phyloP scores from a whole-genome alignment of 2,329 filamentous ascomycete species.

The Neofusicoccum laricinum region DNA sequence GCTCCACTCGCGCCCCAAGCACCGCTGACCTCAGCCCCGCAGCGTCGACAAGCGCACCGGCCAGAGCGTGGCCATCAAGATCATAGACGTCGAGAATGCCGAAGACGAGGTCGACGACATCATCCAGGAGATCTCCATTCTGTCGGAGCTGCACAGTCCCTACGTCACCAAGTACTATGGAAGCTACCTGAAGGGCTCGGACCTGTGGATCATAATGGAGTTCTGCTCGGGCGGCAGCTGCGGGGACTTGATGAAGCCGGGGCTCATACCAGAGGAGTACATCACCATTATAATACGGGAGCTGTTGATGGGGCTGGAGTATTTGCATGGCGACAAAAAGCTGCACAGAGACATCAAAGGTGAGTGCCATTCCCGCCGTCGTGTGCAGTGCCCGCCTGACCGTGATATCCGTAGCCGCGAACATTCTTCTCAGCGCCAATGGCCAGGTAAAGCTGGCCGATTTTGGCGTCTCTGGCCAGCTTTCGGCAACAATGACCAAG shows the following conservation, averaged over 20 bases:
- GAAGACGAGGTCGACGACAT: slow-evolving; percentile 99
- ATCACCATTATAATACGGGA: slow-evolving; percentile 94
- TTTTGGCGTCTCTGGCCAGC: slow-evolving; percentile 93
- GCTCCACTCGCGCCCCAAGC: slow-evolving; percentile 15
- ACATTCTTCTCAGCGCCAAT: slow-evolving; percentile 82
- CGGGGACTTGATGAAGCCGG: slow-evolving; percentile 92
- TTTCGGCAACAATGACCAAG: slow-evolving; percentile 98
- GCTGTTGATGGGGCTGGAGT: slow-evolving; percentile 83
- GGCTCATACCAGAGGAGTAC: slow-evolving; percentile 87
- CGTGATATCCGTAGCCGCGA: slow-evolving; percentile 64
- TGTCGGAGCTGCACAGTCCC: slow-evolving; percentile 91
- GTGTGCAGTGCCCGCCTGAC: neutral
- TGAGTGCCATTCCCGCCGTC: slow-evolving; percentile 36
- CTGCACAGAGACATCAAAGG: slow-evolving; percentile 95
- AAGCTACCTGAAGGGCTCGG: slow-evolving; percentile 91
- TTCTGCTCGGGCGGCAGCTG: slow-evolving; percentile 97
- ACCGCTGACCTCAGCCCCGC: slow-evolving; percentile 12
- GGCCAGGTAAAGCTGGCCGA: slow-evolving; percentile 97
- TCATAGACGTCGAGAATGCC: slow-evolving; percentile 98
- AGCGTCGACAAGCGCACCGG: slow-evolving; percentile 92
- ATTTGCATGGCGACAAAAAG: slow-evolving; percentile 93
- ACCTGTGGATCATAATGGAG: slow-evolving; percentile 99
- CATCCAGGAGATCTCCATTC: slow-evolving; percentile 96
- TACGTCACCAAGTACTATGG: slow-evolving; percentile 98
- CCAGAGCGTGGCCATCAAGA: slow-evolving; percentile 93